Base-by-base conservation (phyloP, 257 asterid species). In the Solanum paucissectum region DNA sequence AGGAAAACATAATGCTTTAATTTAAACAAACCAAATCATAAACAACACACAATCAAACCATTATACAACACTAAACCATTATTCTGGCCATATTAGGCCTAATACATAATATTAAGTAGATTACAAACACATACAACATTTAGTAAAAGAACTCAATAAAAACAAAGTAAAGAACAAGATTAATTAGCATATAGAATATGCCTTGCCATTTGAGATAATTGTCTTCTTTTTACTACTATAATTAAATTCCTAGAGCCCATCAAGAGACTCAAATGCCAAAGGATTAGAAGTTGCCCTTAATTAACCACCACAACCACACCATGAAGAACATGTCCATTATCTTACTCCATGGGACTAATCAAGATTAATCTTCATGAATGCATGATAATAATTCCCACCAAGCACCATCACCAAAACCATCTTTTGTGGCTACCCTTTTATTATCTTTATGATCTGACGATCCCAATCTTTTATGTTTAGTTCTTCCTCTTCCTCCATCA, bases 231-330 rank as follows among this genome's bases (percentile, higher is more conserved):
- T 1, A 23, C 69, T 9, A 77, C 38, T 23, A 64, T 60, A 64
- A 84, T 62, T 40, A 36, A 46, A 73, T 23, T 83, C 71, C 88
- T 29, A 83, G 83, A 44, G 73, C 42, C 83, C 40, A 84, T 52
- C 85, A 86, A 86, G 74, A 76, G 86, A 86, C 71, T 75, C 86
- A 91, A 86, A 90, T 95, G 98, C 96, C 98, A 94, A 95, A 95
- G 98, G 96, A 94, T 91, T 42, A 88, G 93, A 91, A 93, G 98
- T 94, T 94, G 98, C 96, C 98, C 98, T 93, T 85, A 66, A 40
- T 32, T 62, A 62, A 62, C 32, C 32, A 23, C 32, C 71, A 62
- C 7, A 62, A 23, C 32, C 71, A 62, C 7, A 62, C 32, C 7
- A 62, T 10, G 71, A 62, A 62, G 69, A 62, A 62, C 69, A 62